Evolutionary conservation across 2,329 filamentous ascomycete genomes (phyloP).

Genomic region (Hypoxylon rubiginosum): DNA sequence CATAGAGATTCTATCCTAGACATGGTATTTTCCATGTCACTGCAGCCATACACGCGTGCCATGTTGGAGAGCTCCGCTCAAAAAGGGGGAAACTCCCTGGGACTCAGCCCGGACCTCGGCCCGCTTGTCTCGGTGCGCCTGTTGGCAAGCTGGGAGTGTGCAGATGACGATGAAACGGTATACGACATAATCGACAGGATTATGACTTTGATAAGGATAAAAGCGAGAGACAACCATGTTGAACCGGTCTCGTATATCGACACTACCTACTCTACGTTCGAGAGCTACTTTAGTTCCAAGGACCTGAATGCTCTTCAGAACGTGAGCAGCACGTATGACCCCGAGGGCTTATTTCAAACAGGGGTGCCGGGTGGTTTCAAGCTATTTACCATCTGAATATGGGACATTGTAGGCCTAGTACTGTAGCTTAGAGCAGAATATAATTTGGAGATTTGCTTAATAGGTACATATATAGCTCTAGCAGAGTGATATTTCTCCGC

Average conservation of each 20-base stretch:
- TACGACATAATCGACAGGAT: neutral
- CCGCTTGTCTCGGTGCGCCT: slow-evolving; percentile 1
- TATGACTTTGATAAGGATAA: neutral
- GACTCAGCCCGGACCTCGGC: neutral
- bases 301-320: neutral
- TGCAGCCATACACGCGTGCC: neutral
- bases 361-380: neutral
- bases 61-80: neutral
- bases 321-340: neutral
- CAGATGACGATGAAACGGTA: neutral
- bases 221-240: no score
- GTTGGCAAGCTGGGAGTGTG: neutral
- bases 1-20: no score
- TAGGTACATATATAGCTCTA: neutral
- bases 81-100: slow-evolving; percentile 2
- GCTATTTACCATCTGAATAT: neutral
- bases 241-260: neutral
- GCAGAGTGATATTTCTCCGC: neutral
- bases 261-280: neutral
- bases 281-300: neutral
- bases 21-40: neutral
- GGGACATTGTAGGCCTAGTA: no score
- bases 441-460: neutral
- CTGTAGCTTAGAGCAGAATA: neutral
- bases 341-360: neutral